These are phyloP conservation scores for Oidiodendron maius DNA, from an alignment of 495 filamentous ascomycete genomes.

Conservation along the genomic window DNA sequence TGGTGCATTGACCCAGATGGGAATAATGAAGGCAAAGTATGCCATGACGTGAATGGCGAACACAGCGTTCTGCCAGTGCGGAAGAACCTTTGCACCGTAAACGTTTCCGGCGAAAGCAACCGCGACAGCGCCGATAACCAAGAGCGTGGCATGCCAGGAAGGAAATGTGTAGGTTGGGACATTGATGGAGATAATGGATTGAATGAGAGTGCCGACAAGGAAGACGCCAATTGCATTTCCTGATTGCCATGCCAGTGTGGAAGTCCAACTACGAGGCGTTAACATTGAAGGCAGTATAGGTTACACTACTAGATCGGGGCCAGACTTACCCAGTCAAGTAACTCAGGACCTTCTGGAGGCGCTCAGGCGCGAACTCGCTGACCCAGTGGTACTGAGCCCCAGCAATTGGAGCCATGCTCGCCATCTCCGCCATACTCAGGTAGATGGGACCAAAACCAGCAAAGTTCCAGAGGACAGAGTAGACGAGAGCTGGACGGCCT, in stretches of 20 bases:
- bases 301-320: no score
- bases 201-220: constrained; percentile 47
- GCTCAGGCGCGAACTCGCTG: constrained; percentile 32
- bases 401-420: constrained; percentile 31
- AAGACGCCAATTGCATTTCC: constrained; percentile 47
- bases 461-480: no score
- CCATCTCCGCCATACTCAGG: constrained; percentile 39
- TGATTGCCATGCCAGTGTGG: no score
- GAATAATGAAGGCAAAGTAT: constrained; percentile 46
- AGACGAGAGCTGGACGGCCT: no score
- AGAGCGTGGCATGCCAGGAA: constrained; percentile 42
- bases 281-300: no score
- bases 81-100: constrained; percentile 25
- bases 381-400: constrained; percentile 42
- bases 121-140: constrained; percentile 35
- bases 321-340: no score
- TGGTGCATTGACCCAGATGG: constrained; percentile 41
- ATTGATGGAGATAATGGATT: constrained; percentile 39
- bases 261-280: no score
- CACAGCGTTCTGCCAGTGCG: constrained; percentile 36
- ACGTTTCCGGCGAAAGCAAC: constrained; percentile 29
- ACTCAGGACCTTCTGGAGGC: constrained; percentile 33
- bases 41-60: constrained; percentile 44
- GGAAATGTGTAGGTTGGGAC: constrained; percentile 32
- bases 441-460: no score